Evolutionary conservation across 1,284 basidiomycete genomes (phyloP), one percentile per base, ranked within the genome.

Genomic region (Cryptococcus sp.): DNA sequence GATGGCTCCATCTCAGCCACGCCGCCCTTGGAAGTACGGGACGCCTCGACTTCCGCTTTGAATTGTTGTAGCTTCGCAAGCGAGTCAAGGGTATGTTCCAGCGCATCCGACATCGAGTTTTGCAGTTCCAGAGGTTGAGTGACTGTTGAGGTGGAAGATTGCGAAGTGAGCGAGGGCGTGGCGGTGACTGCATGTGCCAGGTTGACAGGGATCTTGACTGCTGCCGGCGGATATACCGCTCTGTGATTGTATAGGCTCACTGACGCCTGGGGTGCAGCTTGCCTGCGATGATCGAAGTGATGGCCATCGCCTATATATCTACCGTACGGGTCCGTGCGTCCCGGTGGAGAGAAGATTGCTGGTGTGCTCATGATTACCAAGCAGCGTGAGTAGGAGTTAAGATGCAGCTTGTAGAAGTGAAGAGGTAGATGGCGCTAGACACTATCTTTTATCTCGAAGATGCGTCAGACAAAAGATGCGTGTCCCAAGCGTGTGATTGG

Each of bases 31-130:
- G 46, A n/a, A 13, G 52, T 35, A 8, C 60, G 49, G 15, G 47
- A 44, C 38, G 62, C 62, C 50, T 59, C 59, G 19, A 64, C 56
- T 45, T 64, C 62, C 40, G 56, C 59, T 52, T 64, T 64, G 60
- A 64, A 64, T 47, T 59, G 57, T 19, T 54, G 46, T 17, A 64
- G 48, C 44, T 59, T 64, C 22, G 48, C 62, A 5, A 64, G 47
- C 15, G 62, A 64, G 31, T 60, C 56, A 17, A 64, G 56, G 3
- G 51, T 42, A 3, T 42, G 41, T 17, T 42, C 41, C 3, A 5
- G 41, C 16, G 41, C 7, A 16, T 16, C 16, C 16, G 16, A 19
- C 19, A 42, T 19, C 19, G 41, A 19, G 41, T 5, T 7, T 42
- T 19, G 16, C 41, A 19, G 41, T 3, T 42, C 41, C 16, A 7